These are phyloP conservation scores for Phialophora tarda DNA, from an alignment of 2,329 filamentous ascomycete genomes.

Conservation along the genomic window DNA sequence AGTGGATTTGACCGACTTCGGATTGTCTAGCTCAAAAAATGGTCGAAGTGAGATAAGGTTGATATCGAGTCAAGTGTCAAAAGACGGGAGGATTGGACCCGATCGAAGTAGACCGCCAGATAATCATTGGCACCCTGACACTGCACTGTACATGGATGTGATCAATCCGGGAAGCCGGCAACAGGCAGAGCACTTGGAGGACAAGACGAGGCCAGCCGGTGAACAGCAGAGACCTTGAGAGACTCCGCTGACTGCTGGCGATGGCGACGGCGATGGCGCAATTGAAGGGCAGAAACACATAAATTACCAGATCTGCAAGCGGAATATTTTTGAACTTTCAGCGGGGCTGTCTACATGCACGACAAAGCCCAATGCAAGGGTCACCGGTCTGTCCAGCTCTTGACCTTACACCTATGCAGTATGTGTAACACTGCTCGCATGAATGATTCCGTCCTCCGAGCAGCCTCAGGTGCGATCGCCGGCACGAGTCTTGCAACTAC, in stretches of 20 bases:
- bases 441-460: not conserved
- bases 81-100: slow-evolving; percentile 8
- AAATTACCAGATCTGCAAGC: slow-evolving; percentile 3
- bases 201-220: not conserved
- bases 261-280: slow-evolving; percentile 16
- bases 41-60: slow-evolving; percentile 32
- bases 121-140: slow-evolving; percentile 6
- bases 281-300: slow-evolving; percentile 6
- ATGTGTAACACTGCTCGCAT: not conserved
- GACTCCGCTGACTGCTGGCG: not conserved
- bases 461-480: slow-evolving; percentile 1
- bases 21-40: slow-evolving; percentile 24
- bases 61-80: slow-evolving; percentile 1
- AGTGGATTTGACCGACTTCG: slow-evolving; percentile 22
- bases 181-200: not conserved
- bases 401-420: not conserved
- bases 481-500: slow-evolving; percentile 6
- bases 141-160: not conserved
- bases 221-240: not conserved
- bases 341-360: slow-evolving; percentile 4
- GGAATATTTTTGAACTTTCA: not conserved
- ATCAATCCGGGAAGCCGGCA: not conserved
- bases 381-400: not conserved
- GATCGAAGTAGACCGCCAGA: slow-evolving; percentile 10
- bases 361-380: not conserved